These are phyloP conservation scores for Leishmania aethiopica DNA, from an alignment of 208 protist genomes.

Conservation along the genomic window DNA sequence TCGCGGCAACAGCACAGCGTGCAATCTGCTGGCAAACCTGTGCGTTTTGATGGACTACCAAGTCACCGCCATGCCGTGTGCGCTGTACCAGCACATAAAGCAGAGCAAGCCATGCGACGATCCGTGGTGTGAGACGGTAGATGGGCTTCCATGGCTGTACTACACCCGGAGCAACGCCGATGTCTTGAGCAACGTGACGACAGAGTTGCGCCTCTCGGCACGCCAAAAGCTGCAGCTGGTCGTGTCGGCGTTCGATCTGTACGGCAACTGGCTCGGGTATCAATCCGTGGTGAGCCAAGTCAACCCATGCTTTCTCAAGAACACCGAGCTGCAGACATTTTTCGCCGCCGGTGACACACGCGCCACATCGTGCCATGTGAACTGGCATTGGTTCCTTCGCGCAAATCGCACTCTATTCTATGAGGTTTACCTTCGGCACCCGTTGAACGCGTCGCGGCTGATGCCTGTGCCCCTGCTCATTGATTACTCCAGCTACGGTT, in stretches of 20 bases:
- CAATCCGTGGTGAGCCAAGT: slow-evolving; percentile 44
- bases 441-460: slow-evolving; percentile 46
- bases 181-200: slow-evolving; percentile 27
- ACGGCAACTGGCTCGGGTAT: slow-evolving; percentile 62
- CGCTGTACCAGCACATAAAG: slow-evolving; percentile 55
- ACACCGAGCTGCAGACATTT: slow-evolving; percentile 39
- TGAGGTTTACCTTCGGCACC: slow-evolving; percentile 74
- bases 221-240: slow-evolving; percentile 53
- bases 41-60: slow-evolving; percentile 77
- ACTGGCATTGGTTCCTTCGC: slow-evolving; percentile 44
- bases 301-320: slow-evolving; percentile 59
- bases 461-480: slow-evolving; percentile 69
- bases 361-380: slow-evolving; percentile 36
- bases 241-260: slow-evolving; percentile 52
- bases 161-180: slow-evolving; percentile 49
- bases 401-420: slow-evolving; percentile 55
- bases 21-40: slow-evolving; percentile 74
- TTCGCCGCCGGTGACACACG: slow-evolving; percentile 54
- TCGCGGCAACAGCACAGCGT: slow-evolving; percentile 49
- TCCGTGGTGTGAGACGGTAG: slow-evolving; percentile 31
- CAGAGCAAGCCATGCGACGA: slow-evolving; percentile 26
- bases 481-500: slow-evolving; percentile 51
- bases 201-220: slow-evolving; percentile 6
- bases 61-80: slow-evolving; percentile 46
- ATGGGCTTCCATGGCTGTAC: slow-evolving; percentile 64